phyloP scores from a whole-genome alignment of 2,329 filamentous ascomycete species.

The Ophiostoma quercus region DNA sequence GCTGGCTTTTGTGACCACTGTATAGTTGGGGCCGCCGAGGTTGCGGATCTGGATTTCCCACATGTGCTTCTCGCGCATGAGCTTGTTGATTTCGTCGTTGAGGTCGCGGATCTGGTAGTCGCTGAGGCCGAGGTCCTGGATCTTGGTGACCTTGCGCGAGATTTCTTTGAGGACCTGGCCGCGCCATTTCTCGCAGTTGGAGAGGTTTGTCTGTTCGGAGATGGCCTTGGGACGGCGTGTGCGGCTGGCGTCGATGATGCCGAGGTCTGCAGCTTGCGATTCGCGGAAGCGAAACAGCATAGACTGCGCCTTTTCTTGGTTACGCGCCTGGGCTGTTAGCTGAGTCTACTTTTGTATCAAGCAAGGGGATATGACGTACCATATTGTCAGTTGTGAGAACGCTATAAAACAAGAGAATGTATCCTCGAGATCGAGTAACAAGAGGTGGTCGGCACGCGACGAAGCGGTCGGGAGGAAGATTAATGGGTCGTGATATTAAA shows the following conservation, averaged over 20 bases:
- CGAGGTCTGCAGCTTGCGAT: slow-evolving; percentile 89
- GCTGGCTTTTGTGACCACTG: slow-evolving; percentile 52
- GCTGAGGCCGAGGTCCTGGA: slow-evolving; percentile 84
- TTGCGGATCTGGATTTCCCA: slow-evolving; percentile 98
- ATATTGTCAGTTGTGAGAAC: background rate
- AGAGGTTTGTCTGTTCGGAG: slow-evolving; percentile 77
- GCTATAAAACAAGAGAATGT: background rate
- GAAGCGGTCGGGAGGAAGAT: background rate
- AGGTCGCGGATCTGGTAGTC: slow-evolving; percentile 97
- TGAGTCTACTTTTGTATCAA: no score
- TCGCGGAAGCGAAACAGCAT: slow-evolving; percentile 99
- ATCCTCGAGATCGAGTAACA: background rate
- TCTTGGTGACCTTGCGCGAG: slow-evolving; percentile 90
- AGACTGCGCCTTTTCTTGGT: slow-evolving; percentile 97
- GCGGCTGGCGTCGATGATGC: slow-evolving; percentile 89
- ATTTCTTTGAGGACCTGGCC: slow-evolving; percentile 97
- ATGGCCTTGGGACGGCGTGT: slow-evolving; percentile 87
- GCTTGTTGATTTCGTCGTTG: slow-evolving; percentile 98
- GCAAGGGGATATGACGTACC: background rate
- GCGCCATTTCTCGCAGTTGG: slow-evolving; percentile 93
- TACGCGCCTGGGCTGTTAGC: slow-evolving; percentile 63
- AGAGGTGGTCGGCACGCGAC: background rate
- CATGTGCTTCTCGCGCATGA: slow-evolving; percentile 98
- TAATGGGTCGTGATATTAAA: background rate
- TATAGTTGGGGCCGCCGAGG: slow-evolving; percentile 95